Percentiles rank a stretch among this genome's conserved stretches.
Conservation (phyloP, 1,139 yeast genomes). For the Candida pseudoviswanathii region DNA sequence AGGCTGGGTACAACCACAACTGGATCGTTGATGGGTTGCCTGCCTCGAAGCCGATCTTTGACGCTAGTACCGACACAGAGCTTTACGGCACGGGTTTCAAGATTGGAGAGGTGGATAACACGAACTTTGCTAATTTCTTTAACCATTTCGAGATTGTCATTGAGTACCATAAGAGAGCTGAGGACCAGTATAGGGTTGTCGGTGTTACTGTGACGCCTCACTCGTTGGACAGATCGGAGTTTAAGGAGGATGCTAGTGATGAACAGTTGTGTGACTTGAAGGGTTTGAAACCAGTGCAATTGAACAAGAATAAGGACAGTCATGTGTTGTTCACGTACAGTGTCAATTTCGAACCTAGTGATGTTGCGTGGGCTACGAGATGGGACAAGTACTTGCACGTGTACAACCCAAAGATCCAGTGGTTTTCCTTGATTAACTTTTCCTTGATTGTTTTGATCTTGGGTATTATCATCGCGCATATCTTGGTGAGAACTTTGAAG, state of each 20-base stretch:
- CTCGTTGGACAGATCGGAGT: slow-evolving; percentile 53
- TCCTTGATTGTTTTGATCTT: slow-evolving; percentile 77
- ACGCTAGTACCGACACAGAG: slow-evolving; percentile 55
- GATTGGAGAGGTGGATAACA: slow-evolving; percentile 64
- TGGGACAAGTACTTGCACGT: slow-evolving; percentile 97
- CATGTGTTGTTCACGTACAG: slow-evolving; percentile 45
- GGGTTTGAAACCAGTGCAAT: slow-evolving; percentile 32
- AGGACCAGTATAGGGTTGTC: slow-evolving; percentile 77
- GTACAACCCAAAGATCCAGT: slow-evolving; percentile 89
- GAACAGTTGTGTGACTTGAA: slow-evolving; percentile 36
- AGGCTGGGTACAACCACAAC: slow-evolving; percentile 82
- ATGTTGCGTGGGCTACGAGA: slow-evolving; percentile 94
- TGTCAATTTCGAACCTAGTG: slow-evolving; percentile 63
- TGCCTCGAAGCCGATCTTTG: slow-evolving; percentile 67
- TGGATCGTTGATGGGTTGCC: slow-evolving; percentile 97
- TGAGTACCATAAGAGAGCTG: slow-evolving; percentile 81
- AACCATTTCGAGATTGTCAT: slow-evolving; percentile 80
- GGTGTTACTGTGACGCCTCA: slow-evolving; percentile 80
- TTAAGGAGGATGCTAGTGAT: slow-evolving; percentile 24
- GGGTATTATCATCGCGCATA: slow-evolving; percentile 78
- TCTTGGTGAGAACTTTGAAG: slow-evolving; percentile 76
- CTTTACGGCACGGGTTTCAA: slow-evolving; percentile 84
- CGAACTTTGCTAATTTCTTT: slow-evolving; percentile 55
- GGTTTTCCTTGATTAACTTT: slow-evolving; percentile 90
- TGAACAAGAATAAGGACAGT: slow-evolving; percentile 32